These are phyloP conservation scores for Penicillium sp. DNA, from an alignment of 2,329 filamentous ascomycete genomes.

Conservation along the genomic window DNA sequence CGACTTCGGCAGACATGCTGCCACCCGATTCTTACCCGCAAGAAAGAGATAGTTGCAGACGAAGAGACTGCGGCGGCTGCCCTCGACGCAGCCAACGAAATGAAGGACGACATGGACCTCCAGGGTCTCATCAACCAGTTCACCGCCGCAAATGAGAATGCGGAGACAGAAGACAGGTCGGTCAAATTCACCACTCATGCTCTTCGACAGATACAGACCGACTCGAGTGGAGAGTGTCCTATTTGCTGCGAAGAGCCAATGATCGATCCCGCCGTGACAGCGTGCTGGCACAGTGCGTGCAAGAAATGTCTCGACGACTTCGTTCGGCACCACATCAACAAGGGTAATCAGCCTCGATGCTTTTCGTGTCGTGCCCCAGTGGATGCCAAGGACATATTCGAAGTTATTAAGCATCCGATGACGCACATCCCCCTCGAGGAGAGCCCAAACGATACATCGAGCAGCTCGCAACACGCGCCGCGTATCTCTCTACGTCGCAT, in stretches of 20 bases:
- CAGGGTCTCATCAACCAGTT: conserved; percentile 82
- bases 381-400: conserved; percentile 81
- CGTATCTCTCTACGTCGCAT: conserved; percentile 62
- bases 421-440: conserved; percentile 44
- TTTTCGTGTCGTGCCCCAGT: conserved; percentile 87
- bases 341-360: conserved; percentile 72
- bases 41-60: conserved; percentile 78
- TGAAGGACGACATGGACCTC: conserved; percentile 95
- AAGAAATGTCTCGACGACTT: conserved; percentile 89
- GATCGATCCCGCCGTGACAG: conserved; percentile 89
- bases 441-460: conserved; percentile 42
- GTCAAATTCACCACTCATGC: conserved; percentile 83
- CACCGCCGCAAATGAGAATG: conserved; percentile 63
- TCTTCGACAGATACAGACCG: conserved; percentile 84
- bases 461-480: conserved; percentile 37
- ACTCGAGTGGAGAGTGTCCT: conserved; percentile 84
- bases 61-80: conserved; percentile 78
- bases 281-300: conserved; percentile 97
- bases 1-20: conserved; percentile 92
- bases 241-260: conserved; percentile 95
- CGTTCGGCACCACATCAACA: conserved; percentile 80
- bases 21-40: conserved; percentile 84
- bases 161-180: conserved; percentile 45
- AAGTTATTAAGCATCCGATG: conserved; percentile 74
- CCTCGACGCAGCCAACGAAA: conserved; percentile 73